Evolutionary conservation across 306 rosid species (phyloP), one percentile per base, ranked within the genome.

Genomic region (Erythrophleum fordii): DNA sequence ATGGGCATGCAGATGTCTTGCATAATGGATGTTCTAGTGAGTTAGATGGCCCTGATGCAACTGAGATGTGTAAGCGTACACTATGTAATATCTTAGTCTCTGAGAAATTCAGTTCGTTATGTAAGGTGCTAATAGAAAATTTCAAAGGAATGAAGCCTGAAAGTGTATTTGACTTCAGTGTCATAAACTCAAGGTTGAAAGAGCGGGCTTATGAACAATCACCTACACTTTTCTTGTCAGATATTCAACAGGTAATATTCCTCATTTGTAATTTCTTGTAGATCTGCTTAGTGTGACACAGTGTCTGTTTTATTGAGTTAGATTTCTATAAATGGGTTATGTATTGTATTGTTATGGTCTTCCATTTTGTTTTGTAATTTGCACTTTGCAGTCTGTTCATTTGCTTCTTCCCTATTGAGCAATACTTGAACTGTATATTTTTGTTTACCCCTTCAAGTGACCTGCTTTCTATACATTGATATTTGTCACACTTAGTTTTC

Each of bases 71-170:
- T 83, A 89, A 84, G 81, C 94, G 25, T 64, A 90, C 90, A 55
- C 79, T 88, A 62, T 31, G 53, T 37, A 56, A 91, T 86, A 76
- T 93, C 84, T 77, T 96, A 85, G 60, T 80, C 70, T 96, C 97
- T n/a, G 92, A 90, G 66, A 85, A 88, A 66, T 93, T 96, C 89
- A 68, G 85, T 72, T 90, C 88, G 29, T 80, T 96, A 72, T 89
- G 94, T 84, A 87, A 87, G 78, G 82, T 86, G 49, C 78, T 96
- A 59, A 62, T 80, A 56, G 94, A 92, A 81, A 92, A 89, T 75
- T 93, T 93, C 81, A 79, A 83, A 75, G 99, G 94, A 86, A 85
- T 83, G 80, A 90, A 93, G 83, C 88, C 86, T 68, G 97, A 91
- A 77, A 85, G 81, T 59, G 60, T 90, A 72, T 77, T 96, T 76